Evolutionary conservation across 352 stramenopile species (phyloP).

Genomic region (Phytophthora capsici): DNA sequence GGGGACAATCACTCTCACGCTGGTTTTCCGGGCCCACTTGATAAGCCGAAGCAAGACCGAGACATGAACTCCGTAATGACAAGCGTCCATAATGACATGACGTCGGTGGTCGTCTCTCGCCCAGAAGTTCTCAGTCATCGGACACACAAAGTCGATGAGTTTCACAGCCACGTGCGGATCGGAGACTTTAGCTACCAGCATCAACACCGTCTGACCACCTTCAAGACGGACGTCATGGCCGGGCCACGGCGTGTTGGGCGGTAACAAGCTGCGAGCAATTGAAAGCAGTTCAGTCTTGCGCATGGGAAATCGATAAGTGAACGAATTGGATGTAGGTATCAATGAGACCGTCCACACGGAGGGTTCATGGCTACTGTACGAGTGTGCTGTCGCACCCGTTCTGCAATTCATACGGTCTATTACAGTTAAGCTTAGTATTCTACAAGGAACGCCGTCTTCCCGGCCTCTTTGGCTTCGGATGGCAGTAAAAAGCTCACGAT

Average conservation of each 20-base stretch:
- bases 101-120: slow-evolving; percentile 8
- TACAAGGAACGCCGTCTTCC: slow-evolving; percentile 3
- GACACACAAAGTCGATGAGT: slow-evolving; percentile 26
- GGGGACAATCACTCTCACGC: slow-evolving; percentile 8
- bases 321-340: neutral
- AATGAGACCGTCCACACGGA: neutral
- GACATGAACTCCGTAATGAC: slow-evolving; percentile 5
- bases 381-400: neutral
- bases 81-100: slow-evolving; percentile 29
- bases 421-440: slow-evolving; percentile 6
- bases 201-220: slow-evolving; percentile 20
- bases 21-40: slow-evolving; percentile 22
- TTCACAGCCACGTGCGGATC: slow-evolving; percentile 14
- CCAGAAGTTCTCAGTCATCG: slow-evolving; percentile 14
- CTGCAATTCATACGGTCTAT: neutral
- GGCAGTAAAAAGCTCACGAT: slow-evolving; percentile 11
- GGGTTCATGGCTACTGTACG: neutral
- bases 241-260: slow-evolving; percentile 5
- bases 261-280: slow-evolving; percentile 11
- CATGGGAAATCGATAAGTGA: slow-evolving; percentile 3
- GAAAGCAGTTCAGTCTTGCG: slow-evolving; percentile 5
- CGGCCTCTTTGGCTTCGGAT: slow-evolving; percentile 4
- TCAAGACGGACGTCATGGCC: neutral
- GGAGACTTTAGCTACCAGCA: slow-evolving; percentile 8
- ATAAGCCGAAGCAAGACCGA: slow-evolving; percentile 10